Evolutionary conservation across 768 basidiomycete species (phyloP).

Genomic region (Mycena belliarum): DNA sequence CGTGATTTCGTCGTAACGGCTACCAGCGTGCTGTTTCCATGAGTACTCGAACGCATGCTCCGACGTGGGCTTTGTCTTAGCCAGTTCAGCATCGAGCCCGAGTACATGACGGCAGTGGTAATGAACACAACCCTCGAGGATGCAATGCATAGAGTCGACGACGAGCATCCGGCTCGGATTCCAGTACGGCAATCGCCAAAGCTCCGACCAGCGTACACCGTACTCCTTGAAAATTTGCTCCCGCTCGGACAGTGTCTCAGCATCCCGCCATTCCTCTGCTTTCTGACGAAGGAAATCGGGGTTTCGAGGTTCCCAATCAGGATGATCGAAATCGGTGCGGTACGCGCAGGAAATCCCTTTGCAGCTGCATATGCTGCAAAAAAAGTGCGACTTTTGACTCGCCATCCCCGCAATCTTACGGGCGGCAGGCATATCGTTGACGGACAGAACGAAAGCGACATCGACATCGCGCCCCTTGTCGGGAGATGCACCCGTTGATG

Average conservation of each 20-base stretch:
- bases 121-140: conserved; percentile 22
- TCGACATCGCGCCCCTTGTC: neutral
- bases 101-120: conserved; percentile 18
- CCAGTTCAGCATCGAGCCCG: conserved; percentile 6
- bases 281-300: neutral
- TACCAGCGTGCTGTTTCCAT: too few relatives aligned
- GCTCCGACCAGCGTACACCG: conserved; percentile 27
- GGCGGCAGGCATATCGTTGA: conserved; percentile 30
- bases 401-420: conserved; percentile 27
- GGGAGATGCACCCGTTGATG: neutral
- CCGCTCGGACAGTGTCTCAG: conserved; percentile 8
- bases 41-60: neutral
- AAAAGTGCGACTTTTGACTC: conserved; percentile 18
- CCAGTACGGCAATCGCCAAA: conserved; percentile 30
- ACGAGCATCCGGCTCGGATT: conserved; percentile 24
- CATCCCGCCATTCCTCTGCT: conserved; percentile 13
- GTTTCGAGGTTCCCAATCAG: conserved; percentile 7
- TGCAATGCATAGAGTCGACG: conserved; percentile 33
- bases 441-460: conserved; percentile 9
- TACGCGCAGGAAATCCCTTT: neutral
- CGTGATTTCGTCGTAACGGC: too few relatives aligned
- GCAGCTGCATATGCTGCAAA: conserved; percentile 28
- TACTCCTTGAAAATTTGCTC: conserved; percentile 13
- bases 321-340: conserved; percentile 3
- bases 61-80: neutral